Evolutionary conservation across 169 alveolate species (phyloP), one percentile per base, ranked within the genome.

Genomic region (Plasmodium malariae): DNA sequence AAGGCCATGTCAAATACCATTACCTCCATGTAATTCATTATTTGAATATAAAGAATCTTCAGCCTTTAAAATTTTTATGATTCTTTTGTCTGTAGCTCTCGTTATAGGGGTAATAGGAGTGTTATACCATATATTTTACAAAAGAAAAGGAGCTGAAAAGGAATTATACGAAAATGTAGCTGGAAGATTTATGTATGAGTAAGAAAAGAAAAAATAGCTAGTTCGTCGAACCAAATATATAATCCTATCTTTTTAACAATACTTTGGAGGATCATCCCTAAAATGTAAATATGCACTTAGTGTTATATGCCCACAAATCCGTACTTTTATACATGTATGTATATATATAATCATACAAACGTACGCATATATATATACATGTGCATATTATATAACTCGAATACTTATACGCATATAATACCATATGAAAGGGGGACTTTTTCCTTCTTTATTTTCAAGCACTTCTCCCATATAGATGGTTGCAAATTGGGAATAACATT

Each of bases 81-180:
- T 80, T 67, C 49, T 54, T 51, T 17, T 80, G 19, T 83, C 90
- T 19, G 49, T 80, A 21, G 30, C 51, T 34, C 60, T 80, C 1
- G 17, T 80, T 71, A 80, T 80, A 17, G 45, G 73, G 21, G 40
- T 80, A 67, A 48, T 80, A 40, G 26, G 21, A 3, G 67, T 80
- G 24, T 59, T 80, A 51, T 80, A 80, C 67, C 85, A 68, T 45
- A 67, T 80, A 17, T 80, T 80, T 65, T 80, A 80, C 51, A 54
- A 49, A 21, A 49, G 26, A 54, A 80, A 80, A 65, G 83, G 90
- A 9, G 83, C 90, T 9, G 90, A 80, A 70, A 80, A 80, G 63
- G 90, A 80, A 34, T 67, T 80, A 59, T 80, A 65, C 40, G 90
- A 80, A 37, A 80, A 80, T 49, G 90, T 80, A n/a, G 90, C 83